Base-by-base conservation (phyloP, 2,329 filamentous ascomycete genomes). In the Claviceps arundinis region DNA sequence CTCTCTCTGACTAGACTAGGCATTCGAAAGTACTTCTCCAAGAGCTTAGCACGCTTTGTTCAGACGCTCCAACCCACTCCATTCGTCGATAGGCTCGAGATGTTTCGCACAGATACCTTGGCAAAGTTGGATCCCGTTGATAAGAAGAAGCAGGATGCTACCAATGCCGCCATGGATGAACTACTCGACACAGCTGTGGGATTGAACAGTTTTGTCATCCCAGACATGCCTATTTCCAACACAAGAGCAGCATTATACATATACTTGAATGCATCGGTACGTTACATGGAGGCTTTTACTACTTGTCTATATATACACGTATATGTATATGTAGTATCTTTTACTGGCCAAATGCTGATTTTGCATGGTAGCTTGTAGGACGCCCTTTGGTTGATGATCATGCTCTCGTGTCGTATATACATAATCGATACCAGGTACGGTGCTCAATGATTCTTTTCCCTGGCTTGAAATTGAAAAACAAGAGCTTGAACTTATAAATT, bases 201-300 rank as follows among this genome's bases (percentile, higher is more conserved):
- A 0, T 64, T 81, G 41, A 76, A 80, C n/a, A 76, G 65, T 56
- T 71, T 78, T 42, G 73, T 73, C 14, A 65, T 81, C 11, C 64
- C 75, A 26, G 87, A 94, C 48, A 69, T 90, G 9, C 85, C 85
- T 3, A 72, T 81, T 34, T 73, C 84, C 47, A 89, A 87, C 58
- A 87, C 89, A 3, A 79, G 89, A 64, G 86, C 87, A 50, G 89
- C 87, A 5, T 73, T 95, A 52, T 95, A 93, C 62, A 75, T 95
- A 6, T 93, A 91, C 64, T 71, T 96, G 8, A 93, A 89, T 63
- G 82, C 89, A 52, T 77, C 86, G 64, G 86, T 93, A 71, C 58
- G 80, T 64, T 37, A 4, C 16, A 14, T 26, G 8, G 13, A 37
- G 19, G n/a, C 43, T 37, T n/a, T 11, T 14, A 9, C 40, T 8